Percentiles rank a stretch among this genome's conserved stretches.
These are phyloP conservation scores for Saccharomycopsis guyanensis DNA, from an alignment of 805 yeast species.

Conservation along the genomic window DNA sequence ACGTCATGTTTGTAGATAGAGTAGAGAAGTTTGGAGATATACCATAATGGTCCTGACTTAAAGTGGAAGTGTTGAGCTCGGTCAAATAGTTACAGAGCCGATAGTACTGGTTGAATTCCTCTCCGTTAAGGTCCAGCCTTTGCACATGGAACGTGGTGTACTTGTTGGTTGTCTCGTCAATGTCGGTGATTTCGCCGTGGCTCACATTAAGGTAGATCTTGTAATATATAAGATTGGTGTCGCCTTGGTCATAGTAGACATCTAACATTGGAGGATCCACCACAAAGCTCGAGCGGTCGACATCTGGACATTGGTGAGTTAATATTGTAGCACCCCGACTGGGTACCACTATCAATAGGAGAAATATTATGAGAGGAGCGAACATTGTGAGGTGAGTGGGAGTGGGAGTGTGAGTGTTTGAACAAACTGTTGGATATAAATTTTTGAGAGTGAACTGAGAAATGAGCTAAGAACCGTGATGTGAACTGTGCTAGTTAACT, in stretches of 20 bases:
- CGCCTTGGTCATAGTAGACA: constrained; percentile 16
- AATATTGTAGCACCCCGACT: not conserved
- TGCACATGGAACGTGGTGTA: constrained; percentile 43
- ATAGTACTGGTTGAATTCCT: constrained; percentile 32
- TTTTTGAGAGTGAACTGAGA: no score
- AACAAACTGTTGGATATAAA: no score
- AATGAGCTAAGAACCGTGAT: no score
- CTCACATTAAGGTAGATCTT: not conserved
- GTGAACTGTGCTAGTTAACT: no score
- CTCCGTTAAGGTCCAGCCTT: constrained; percentile 37
- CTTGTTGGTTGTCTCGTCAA: constrained; percentile 37
- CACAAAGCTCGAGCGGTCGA: not conserved
- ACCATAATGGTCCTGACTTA: not conserved
- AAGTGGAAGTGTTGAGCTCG: not conserved
- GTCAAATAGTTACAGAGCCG: constrained; percentile 34
- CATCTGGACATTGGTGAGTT: constrained; percentile 6
- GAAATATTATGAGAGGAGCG: not conserved
- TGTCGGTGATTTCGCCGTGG: constrained; percentile 31
- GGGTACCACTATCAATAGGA: not conserved
- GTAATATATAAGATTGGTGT: constrained; percentile 13
- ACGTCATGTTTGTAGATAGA: not conserved
- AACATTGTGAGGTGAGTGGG: not conserved
- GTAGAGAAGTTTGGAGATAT: constrained; percentile 2
- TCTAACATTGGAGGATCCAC: constrained; percentile 13
- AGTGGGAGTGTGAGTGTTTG: no score